Base-by-base conservation (phyloP, 1,284 basidiomycete genomes). In the Trichosporon inkin region DNA sequence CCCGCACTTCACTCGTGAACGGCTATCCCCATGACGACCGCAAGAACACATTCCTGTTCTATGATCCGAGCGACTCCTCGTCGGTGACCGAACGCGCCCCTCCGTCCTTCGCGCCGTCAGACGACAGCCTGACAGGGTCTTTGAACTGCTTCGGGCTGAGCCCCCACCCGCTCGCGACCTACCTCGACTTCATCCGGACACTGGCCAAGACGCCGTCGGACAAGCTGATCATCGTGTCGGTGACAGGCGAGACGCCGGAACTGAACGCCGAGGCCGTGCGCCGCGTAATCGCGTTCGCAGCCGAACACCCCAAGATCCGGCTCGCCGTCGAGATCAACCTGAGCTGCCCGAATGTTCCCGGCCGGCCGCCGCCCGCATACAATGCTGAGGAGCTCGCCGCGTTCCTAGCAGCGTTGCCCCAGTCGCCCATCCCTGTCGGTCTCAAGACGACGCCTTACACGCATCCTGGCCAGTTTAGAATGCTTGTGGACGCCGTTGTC, bases 11-110 rank as follows among this genome's bases (percentile, higher is more conserved):
- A 13, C 60, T 64, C 16, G 60, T 64, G 14, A 51, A 60, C 53
- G 63, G 63, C 3, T 64, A 62, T 13, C 60, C 63, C 10, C 63
- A 64, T 47, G 47, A 64, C 47, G 63, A 64, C 34, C 40, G 44
- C n/a, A 56, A 57, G 44, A 64, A 64, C 60, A 64, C 63, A 2
- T 64, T 64, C 38, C 55, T 64, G 2, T 64, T 64, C 57, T 64
- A 57, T 52, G 38, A 64, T 44, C 55, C 63, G 2, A 7, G 22
- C 14, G 24, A 57, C 40, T 11, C 51, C 0, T 28, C 58, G 0
- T 28, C 20, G 2, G 10, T 51, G 1, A 54, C 60, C 0, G 22
- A 22, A 3, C 10, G 10, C 0, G 55, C 38, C 1, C 63, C 63
- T 0, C 10, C 37, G 0, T 24, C 63, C 3, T 61, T 61, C 40